Percentiles rank a stretch among this genome's conserved stretches.
phyloP scores from a whole-genome alignment of 1,139 yeast genomes.

The Protomyces inouyei region DNA sequence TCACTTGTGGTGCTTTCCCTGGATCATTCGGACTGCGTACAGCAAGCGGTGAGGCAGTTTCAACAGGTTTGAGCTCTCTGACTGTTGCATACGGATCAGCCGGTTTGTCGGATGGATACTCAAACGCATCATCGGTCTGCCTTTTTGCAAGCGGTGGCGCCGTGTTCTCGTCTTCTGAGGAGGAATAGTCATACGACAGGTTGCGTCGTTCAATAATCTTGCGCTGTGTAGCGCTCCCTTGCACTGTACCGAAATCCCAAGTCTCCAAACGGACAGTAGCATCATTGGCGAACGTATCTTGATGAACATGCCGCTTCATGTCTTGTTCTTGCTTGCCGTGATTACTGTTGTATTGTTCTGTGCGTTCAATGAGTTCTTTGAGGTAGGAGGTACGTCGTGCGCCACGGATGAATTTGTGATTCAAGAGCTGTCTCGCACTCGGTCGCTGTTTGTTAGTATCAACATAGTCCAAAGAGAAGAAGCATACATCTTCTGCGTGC shows the following conservation, averaged over 20 bases:
- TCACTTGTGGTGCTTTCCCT: background rate
- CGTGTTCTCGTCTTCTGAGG: background rate
- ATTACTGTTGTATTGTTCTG: background rate
- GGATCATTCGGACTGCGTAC: background rate
- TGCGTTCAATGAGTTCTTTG: slow-evolving; percentile 30
- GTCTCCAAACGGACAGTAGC: slow-evolving; percentile 1
- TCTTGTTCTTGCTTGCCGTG: background rate
- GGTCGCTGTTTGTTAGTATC: slow-evolving; percentile 32
- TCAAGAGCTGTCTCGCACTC: slow-evolving; percentile 34
- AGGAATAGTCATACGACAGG: slow-evolving; percentile 12
- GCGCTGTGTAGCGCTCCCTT: background rate
- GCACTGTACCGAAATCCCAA: slow-evolving; percentile 24
- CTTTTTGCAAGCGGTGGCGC: background rate
- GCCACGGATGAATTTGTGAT: slow-evolving; percentile 30
- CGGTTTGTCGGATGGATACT: background rate
- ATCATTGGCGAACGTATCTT: background rate
- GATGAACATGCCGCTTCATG: background rate
- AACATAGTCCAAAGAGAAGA: background rate
- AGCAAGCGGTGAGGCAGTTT: background rate
- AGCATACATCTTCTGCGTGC: slow-evolving; percentile 45
- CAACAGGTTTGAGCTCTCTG: background rate
- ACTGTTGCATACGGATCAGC: background rate
- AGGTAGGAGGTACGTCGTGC: slow-evolving; percentile 31
- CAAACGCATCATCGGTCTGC: background rate
- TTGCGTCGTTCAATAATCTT: slow-evolving; percentile 4